phyloP scores from a whole-genome alignment of 495 filamentous ascomycete species.

The Paragyromitra xinjiangensis region DNA sequence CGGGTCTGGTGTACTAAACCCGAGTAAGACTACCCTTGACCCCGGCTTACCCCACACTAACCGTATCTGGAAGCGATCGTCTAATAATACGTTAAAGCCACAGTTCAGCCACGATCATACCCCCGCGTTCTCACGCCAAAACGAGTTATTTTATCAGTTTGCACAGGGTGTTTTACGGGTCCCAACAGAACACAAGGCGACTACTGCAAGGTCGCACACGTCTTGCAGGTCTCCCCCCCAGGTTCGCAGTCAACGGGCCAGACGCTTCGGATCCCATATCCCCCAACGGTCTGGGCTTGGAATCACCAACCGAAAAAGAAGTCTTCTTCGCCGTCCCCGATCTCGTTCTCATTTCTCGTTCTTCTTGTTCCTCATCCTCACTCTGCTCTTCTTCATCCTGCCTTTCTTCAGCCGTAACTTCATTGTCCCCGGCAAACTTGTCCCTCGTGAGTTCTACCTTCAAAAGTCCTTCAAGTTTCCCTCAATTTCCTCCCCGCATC shows the following conservation, averaged over 20 bases:
- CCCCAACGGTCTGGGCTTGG: constrained; percentile 50
- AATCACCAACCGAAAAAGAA: constrained; percentile 45
- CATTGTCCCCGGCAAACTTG: constrained; percentile 32
- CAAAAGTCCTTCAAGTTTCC: constrained; percentile 45
- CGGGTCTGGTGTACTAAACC: constrained; percentile 41
- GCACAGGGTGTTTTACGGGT: constrained; percentile 49
- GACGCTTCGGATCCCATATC: constrained; percentile 40
- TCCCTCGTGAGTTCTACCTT: constrained; percentile 40
- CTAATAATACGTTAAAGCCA: constrained; percentile 33
- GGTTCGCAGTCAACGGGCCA: constrained; percentile 29
- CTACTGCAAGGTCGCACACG: constrained; percentile 30
- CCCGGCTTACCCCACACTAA: constrained; percentile 38
- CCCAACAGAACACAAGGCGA: constrained; percentile 51
- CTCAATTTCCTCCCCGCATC: constrained; percentile 32
- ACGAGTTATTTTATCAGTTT: constrained; percentile 50
- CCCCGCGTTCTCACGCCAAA: constrained; percentile 45
- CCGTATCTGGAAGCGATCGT: constrained; percentile 17
- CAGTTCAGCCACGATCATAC: constrained; percentile 44
- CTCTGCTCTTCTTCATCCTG: constrained; percentile 36
- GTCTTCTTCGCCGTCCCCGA: constrained; percentile 45
- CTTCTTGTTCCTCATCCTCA: constrained; percentile 44
- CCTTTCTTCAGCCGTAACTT: constrained; percentile 18
- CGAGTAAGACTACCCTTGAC: constrained; percentile 44
- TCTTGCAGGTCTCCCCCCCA: constrained; percentile 30
- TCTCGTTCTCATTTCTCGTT: constrained; percentile 47